Evolutionary conservation across 1,139 yeast genomes (phyloP), one percentile per base, ranked within the genome.

Genomic region (Kodamaea sp.): DNA sequence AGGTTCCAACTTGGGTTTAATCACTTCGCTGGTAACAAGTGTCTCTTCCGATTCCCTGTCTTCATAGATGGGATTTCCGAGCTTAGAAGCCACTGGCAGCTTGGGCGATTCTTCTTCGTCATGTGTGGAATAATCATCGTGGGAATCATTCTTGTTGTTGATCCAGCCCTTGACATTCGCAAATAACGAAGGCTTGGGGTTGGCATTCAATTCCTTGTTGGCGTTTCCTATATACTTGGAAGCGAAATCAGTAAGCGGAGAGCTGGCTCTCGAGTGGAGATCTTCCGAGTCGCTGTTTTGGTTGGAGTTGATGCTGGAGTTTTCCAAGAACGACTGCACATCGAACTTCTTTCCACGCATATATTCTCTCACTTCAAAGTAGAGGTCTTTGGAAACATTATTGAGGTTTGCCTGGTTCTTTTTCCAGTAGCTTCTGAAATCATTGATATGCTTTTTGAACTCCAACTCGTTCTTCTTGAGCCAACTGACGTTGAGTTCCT

Each of bases 401-500:
- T 85, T 86, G 47, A 86, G 63, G 52, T 80, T 80, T 37, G 70
- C 73, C 48, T 77, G 83, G 50, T 84, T 81, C 57, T 79, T 85
- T 62, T 82, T 79, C 77, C 95, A 86, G 55, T 87, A 83, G 8
- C 80, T 78, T 49, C 97, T 74, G 65, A 92, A 90, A 48, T 89
- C 96, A 44, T 70, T 78, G 42, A 92, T 83, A 54, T 90, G 96
- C 50, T 90, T 86, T 60, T 87, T 88, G 62, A 92, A 77, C 47
- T 92, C 98, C 48, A 92, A 73, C 64, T 92, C 98, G 61, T 92
- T 92, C 65, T 92, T 92, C 66, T 92, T 92, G 52, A 92, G 72
- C 97, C 98, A 92, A 31, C 96, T 85, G 15, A 92, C 97, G 57
- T 92, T 92, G 51, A 92, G 76, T 55, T 92, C 98, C 59, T 92